A percentile compares a stretch with the other conserved stretches of the same genome.
Evolutionary conservation across 1,284 basidiomycete species (phyloP).

Genomic region (Cutaneotrichosporon spelunceum): DNA sequence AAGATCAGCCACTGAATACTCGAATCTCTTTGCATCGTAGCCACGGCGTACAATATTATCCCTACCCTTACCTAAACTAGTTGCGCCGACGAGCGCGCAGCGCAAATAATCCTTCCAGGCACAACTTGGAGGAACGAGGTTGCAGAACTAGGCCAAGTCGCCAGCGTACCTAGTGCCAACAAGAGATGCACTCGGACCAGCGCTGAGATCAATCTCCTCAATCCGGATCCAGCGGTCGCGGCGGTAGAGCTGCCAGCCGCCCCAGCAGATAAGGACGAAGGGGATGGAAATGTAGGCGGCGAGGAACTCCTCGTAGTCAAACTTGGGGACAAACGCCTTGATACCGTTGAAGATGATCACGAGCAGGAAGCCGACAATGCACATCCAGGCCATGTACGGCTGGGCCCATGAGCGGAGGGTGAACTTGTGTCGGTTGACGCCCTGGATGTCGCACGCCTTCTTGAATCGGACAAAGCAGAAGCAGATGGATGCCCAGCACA

Average conservation of each 20-base stretch:
- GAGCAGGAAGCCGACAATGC: conserved; percentile 16
- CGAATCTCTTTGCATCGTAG: no score
- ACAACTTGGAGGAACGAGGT: background rate
- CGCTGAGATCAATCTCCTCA: conserved; percentile 70
- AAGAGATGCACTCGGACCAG: conserved; percentile 13
- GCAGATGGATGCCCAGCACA: conserved; percentile 79
- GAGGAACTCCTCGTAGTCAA: conserved; percentile 22
- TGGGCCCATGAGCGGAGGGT: conserved; percentile 61
- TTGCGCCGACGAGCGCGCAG: no score
- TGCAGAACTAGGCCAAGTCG: background rate
- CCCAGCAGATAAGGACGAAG: conserved; percentile 17
- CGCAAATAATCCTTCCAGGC: no score
- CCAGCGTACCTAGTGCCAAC: conserved; percentile 15
- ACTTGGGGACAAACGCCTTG: conserved; percentile 11
- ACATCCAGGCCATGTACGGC: conserved; percentile 20
- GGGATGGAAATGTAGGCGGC: conserved; percentile 27
- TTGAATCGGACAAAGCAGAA: conserved; percentile 74
- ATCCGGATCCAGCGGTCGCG: conserved; percentile 36
- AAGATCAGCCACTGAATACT: no score
- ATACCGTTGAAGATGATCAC: conserved; percentile 21
- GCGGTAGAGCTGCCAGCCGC: conserved; percentile 17
- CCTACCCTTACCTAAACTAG: no score
- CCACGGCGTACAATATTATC: no score
- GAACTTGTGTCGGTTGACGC: conserved; percentile 56
- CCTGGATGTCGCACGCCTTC: conserved; percentile 66